Conservation (phyloP, 2,329 filamentous ascomycete genomes). For the Calonectria henricotiae region DNA sequence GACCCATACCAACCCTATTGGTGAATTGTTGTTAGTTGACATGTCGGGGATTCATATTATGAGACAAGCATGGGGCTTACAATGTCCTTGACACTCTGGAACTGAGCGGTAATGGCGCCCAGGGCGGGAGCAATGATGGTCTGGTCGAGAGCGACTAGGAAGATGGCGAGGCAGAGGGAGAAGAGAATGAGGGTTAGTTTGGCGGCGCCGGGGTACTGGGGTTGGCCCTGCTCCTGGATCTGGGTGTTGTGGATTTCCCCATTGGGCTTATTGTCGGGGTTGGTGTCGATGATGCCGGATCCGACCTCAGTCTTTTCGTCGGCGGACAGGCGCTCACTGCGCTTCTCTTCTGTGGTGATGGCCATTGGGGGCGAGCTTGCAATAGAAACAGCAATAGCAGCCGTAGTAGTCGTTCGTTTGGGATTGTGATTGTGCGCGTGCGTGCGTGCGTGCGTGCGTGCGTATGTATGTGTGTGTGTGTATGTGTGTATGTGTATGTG, state of each 20-base stretch:
- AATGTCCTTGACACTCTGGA: constrained; percentile 64
- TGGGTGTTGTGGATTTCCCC: constrained; percentile 35
- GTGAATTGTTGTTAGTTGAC: constrained; percentile 25
- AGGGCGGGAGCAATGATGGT: constrained; percentile 70
- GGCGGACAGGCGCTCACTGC: constrained; percentile 48
- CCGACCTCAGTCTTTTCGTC: constrained; percentile 56
- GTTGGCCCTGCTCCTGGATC: constrained; percentile 25
- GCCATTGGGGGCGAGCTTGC: constrained; percentile 30
- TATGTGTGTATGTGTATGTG: neutral
- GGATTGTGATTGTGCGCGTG: neutral
- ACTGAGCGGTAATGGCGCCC: constrained; percentile 67
- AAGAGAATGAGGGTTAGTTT: constrained; percentile 62
- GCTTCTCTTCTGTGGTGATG: constrained; percentile 46
- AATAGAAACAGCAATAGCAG: neutral
- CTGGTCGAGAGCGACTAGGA: constrained; percentile 68
- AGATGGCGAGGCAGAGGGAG: constrained; percentile 65
- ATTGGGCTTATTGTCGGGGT: constrained; percentile 31
- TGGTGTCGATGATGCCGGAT: constrained; percentile 47
- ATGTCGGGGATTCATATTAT: neutral
- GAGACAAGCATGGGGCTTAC: constrained; percentile 50
- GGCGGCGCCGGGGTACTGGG: constrained; percentile 60
- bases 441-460: neutral
- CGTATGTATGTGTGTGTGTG: too few species aligned
- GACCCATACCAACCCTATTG: constrained; percentile 67
- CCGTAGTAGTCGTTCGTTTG: neutral